phyloP scores from a whole-genome alignment of 768 basidiomycete species.

The Cytidiella melzeri region DNA sequence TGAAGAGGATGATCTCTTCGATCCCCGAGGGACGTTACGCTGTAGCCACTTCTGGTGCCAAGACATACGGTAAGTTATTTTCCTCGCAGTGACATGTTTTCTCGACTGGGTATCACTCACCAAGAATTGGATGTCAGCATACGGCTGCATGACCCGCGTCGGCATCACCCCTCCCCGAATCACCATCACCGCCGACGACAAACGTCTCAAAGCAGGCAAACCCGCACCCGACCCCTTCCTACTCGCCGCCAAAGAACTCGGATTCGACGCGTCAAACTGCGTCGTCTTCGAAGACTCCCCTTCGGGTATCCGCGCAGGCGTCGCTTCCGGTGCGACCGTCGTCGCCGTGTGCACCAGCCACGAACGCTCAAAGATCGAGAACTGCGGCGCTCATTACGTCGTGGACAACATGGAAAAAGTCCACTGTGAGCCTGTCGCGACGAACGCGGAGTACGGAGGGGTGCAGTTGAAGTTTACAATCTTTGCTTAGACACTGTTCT shows the following conservation, averaged over 20 bases:
- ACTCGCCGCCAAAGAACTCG: slow-evolving; percentile 53
- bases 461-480: slow-evolving; percentile 39
- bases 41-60: slow-evolving; percentile 70
- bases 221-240: slow-evolving; percentile 61
- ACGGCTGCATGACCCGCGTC: slow-evolving; percentile 66
- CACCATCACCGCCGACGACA: slow-evolving; percentile 74
- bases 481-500: slow-evolving; percentile 14
- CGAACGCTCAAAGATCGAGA: slow-evolving; percentile 45
- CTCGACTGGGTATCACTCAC: not conserved
- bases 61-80: slow-evolving; percentile 49
- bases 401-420: slow-evolving; percentile 51
- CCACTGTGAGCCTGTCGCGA: slow-evolving; percentile 33
- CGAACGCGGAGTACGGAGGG: slow-evolving; percentile 32
- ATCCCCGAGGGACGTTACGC: slow-evolving; percentile 63
- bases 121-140: slow-evolving; percentile 30
- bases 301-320: slow-evolving; percentile 59
- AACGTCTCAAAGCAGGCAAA: slow-evolving; percentile 61
- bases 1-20: slow-evolving; percentile 55
- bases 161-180: slow-evolving; percentile 62
- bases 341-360: slow-evolving; percentile 76
- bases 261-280: slow-evolving; percentile 50
- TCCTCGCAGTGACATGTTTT: not conserved
- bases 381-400: slow-evolving; percentile 51
- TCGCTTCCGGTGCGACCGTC: slow-evolving; percentile 67
- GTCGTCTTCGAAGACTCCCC: slow-evolving; percentile 77